Evolutionary conservation across 2,329 filamentous ascomycete genomes (phyloP), one percentile per base, ranked within the genome.

Genomic region (Alternaria consortialis): DNA sequence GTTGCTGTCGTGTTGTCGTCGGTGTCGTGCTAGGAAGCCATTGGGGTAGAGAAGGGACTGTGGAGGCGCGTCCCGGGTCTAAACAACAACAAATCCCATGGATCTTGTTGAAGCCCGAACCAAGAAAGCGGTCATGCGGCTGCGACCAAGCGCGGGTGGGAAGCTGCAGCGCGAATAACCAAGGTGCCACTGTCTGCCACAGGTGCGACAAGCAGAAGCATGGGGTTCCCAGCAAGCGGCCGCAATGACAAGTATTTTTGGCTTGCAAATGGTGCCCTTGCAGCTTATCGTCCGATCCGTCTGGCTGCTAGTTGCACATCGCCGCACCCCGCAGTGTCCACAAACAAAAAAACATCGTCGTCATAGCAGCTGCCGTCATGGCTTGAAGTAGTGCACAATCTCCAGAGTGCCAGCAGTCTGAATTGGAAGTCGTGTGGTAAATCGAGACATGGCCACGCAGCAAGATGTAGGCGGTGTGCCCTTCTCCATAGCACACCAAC

Each of bases 401-500:
- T 17, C 13, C 9, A 50, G 46, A 11, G 31, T 36, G 46, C 17
- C 46, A 25, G 31, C 46, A 25, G 31, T 34, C 12, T n/a, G 13
- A 25, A 9, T n/a, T 34, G 12, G 17, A 9, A 11, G 31, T 25
- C 12, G 46, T 48, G 46, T 13, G 5, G 15, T 23, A 29, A 34
- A 7, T 40, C 17, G 20, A 7, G 52, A 25, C 52, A 66, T 84
- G 82, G 78, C 81, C 13, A 80, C 81, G 17, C 82, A 77, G 66
- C 74, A 83, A 62, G 66, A 78, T 39, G 68, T 74, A 43, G 69
- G 69, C 56, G 79, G 78, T 53, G 77, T 84, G 56, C 76, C 79
- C 25, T 79, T 86, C 64, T 75, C 78, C 52, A 69, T 85, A 31
- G 72, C 79, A 51, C 75, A 80, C 48, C 66, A 79, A 12, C 82